These are phyloP conservation scores for Mucor lusitanicus DNA, from an alignment of 371 early-diverging fungal genomes.

Conservation along the genomic window DNA sequence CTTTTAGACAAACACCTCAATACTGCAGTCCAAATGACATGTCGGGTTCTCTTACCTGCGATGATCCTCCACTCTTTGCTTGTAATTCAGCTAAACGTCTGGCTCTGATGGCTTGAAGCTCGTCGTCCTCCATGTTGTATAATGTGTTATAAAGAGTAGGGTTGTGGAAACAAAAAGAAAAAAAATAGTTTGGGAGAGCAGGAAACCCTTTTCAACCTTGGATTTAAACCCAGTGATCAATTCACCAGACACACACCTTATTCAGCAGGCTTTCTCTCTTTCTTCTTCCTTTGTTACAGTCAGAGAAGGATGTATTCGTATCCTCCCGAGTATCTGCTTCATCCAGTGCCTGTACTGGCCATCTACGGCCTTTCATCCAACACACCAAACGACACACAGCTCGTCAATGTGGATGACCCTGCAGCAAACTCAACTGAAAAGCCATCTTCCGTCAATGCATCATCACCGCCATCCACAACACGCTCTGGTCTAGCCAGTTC, in stretches of 20 bases:
- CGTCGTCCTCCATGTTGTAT: slow-evolving; percentile 77
- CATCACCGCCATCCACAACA: slow-evolving; percentile 14
- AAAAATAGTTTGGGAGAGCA: not conserved
- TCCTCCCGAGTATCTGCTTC: slow-evolving; percentile 70
- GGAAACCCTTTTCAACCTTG: not conserved
- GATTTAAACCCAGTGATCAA: not conserved
- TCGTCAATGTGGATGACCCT: slow-evolving; percentile 17
- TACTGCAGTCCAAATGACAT: not conserved
- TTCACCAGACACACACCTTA: not conserved
- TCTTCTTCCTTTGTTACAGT: not conserved
- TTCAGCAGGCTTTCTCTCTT: no score
- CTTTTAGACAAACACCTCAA: not conserved
- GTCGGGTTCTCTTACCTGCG: slow-evolving; percentile 8
- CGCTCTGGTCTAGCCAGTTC: slow-evolving; percentile 1
- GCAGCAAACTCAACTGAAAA: not conserved
- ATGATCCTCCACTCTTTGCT: slow-evolving; percentile 26
- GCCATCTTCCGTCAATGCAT: not conserved
- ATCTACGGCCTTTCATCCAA: slow-evolving; percentile 56
- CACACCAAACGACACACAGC: slow-evolving; percentile 20
- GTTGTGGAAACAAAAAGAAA: not conserved
- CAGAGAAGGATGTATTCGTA: slow-evolving; percentile 32
- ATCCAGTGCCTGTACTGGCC: slow-evolving; percentile 73
- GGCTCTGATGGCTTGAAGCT: slow-evolving; percentile 83
- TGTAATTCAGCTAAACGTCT: slow-evolving; percentile 74
- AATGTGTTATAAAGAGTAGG: not conserved